Evolutionary conservation across 2,329 filamentous ascomycete genomes (phyloP).

Genomic region (Nigrospora osmanthi): DNA sequence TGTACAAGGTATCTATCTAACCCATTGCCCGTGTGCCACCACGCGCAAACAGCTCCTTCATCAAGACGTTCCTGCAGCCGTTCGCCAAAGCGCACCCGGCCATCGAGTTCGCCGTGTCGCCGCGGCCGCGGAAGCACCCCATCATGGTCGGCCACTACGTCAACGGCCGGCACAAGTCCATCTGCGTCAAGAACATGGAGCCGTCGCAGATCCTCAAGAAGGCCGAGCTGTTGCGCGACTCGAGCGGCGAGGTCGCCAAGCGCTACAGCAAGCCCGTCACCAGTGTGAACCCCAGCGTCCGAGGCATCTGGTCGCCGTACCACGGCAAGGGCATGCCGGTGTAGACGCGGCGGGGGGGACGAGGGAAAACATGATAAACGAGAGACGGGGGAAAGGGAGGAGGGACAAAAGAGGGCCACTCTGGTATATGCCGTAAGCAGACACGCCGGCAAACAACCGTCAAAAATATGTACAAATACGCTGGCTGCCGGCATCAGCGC

Average conservation of each 20-base stretch:
- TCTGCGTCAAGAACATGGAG: slow-evolving; percentile 84
- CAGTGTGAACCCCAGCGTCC: slow-evolving; percentile 57
- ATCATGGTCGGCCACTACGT: slow-evolving; percentile 86
- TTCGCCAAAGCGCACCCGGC: slow-evolving; percentile 79
- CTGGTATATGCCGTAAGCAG: no score
- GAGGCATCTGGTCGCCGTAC: slow-evolving; percentile 65
- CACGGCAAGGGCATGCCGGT: slow-evolving; percentile 52
- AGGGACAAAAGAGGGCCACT: no score
- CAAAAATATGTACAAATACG: no score
- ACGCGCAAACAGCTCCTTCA: slow-evolving; percentile 56
- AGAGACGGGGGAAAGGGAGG: no score
- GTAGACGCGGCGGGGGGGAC: slow-evolving; percentile 19
- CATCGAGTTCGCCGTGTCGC: slow-evolving; percentile 87
- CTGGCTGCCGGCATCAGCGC: no score
- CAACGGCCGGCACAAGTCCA: slow-evolving; percentile 76
- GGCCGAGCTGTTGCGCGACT: slow-evolving; percentile 62
- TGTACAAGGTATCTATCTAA: no score
- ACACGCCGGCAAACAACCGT: no score
- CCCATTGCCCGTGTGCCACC: no score
- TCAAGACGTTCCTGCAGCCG: slow-evolving; percentile 64
- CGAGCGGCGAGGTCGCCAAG: slow-evolving; percentile 67
- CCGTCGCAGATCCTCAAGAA: slow-evolving; percentile 76
- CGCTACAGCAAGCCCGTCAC: slow-evolving; percentile 54
- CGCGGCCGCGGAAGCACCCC: slow-evolving; percentile 82
- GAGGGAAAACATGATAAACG: no score